A percentile compares a stretch with the other conserved stretches of the same genome.
Evolutionary conservation across 148 eudicot genomes (phyloP).

Genomic region (Rhododendron ferrugineum): DNA sequence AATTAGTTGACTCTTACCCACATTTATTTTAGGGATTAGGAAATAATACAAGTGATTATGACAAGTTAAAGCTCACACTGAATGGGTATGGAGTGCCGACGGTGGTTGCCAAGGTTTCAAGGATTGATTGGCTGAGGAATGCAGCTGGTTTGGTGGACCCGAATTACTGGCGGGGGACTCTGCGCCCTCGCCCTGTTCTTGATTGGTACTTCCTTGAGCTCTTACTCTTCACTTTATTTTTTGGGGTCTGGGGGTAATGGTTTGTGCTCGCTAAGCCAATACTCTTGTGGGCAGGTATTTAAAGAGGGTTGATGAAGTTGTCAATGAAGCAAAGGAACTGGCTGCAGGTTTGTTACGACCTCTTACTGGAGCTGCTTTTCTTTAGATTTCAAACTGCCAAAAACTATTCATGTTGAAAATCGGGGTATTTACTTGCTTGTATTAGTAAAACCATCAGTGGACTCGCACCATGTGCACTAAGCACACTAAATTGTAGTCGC

Average conservation of each 20-base stretch:
- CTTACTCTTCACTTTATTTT: not conserved
- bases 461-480: not conserved
- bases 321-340: constrained; percentile 61
- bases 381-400: not conserved
- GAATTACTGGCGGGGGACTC: constrained; percentile 87
- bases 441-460: not conserved
- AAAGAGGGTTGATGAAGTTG: constrained; percentile 67
- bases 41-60: constrained; percentile 73
- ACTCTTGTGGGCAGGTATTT: constrained; percentile 38
- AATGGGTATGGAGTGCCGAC: constrained; percentile 65
- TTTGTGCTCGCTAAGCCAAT: constrained; percentile 10
- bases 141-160: constrained; percentile 92
- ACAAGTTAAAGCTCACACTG: constrained; percentile 48
- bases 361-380: constrained; percentile 1
- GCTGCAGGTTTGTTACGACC: constrained; percentile 39
- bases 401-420: not conserved
- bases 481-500: not conserved
- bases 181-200: constrained; percentile 88
- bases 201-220: constrained; percentile 54
- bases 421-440: not conserved
- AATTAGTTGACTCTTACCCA: not conserved
- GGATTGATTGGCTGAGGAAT: constrained; percentile 93
- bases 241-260: not conserved
- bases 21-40: constrained; percentile 57
- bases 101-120: constrained; percentile 68